phyloP scores from a whole-genome alignment of 345 rosid species.

The Citrus trifoliata region DNA sequence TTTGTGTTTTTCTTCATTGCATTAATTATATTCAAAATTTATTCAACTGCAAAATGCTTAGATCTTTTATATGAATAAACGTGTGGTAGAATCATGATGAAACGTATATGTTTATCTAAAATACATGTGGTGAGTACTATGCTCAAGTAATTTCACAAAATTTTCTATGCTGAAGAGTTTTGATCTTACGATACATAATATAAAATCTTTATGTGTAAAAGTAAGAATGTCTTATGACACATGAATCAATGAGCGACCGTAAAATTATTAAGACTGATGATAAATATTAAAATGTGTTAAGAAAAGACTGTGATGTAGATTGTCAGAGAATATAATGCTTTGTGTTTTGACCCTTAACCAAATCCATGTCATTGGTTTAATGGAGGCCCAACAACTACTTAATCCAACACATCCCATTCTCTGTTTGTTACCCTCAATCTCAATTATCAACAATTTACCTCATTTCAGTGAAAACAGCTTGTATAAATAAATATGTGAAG shows the following conservation, averaged over 20 bases:
- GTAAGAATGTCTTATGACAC: not conserved
- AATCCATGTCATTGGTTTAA: not conserved
- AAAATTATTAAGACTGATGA: not conserved
- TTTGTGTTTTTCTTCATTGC: slow-evolving; percentile 20
- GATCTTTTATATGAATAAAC: not conserved
- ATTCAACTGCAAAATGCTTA: not conserved
- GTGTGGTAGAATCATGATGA: too few relatives aligned
- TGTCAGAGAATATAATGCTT: not conserved
- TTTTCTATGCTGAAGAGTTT: not conserved
- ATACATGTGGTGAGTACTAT: too few relatives aligned
- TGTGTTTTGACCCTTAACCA: not conserved
- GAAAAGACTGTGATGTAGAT: not conserved
- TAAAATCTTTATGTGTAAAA: not conserved
- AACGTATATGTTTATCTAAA: too few relatives aligned
- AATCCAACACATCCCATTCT: too few relatives aligned
- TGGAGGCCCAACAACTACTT: too few relatives aligned
- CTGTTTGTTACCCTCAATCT: too few relatives aligned
- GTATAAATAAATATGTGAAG: not conserved
- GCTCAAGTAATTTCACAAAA: too few relatives aligned
- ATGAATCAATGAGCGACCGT: not conserved
- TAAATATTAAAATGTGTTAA: not conserved
- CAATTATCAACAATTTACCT: not conserved
- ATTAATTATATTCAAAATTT: not conserved
- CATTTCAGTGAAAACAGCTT: not conserved
- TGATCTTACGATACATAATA: not conserved